phyloP scores from a whole-genome alignment of 345 rosid species.

The Corymbia maculata region DNA sequence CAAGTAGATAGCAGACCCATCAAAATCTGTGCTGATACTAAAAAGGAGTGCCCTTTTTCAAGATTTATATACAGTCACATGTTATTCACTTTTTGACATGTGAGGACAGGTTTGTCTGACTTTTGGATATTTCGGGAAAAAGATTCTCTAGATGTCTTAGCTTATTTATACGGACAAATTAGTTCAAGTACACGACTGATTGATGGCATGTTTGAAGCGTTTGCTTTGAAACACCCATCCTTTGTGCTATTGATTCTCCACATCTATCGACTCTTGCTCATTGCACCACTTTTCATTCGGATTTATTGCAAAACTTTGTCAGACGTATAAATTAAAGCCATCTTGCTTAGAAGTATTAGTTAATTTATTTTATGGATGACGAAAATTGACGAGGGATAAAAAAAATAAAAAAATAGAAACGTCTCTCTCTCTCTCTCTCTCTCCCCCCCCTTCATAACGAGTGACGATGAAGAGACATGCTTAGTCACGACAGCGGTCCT shows the following conservation, averaged over 20 bases:
- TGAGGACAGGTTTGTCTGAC: neutral
- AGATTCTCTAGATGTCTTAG: neutral
- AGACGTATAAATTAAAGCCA: neutral
- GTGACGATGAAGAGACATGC: neutral
- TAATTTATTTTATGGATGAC: neutral
- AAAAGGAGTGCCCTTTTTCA: neutral
- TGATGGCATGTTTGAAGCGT: neutral
- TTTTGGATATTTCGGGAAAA: neutral
- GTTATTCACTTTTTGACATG: neutral
- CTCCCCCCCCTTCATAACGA: too few relatives aligned
- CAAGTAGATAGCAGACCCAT: neutral
- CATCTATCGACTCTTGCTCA: neutral
- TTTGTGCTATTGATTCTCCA: neutral
- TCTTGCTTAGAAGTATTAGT: neutral
- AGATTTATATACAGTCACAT: neutral
- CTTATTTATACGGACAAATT: neutral
- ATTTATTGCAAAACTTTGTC: neutral
- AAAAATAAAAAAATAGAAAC: neutral
- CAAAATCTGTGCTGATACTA: neutral
- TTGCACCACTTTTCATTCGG: neutral
- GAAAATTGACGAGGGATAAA: neutral
- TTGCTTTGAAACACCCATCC: neutral
- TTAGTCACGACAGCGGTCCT: fast-evolving
- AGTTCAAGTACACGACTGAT: neutral
- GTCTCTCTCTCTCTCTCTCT: neutral